These are phyloP conservation scores for Cryphonectria japonica DNA, from an alignment of 2,329 filamentous ascomycete genomes.

Conservation along the genomic window DNA sequence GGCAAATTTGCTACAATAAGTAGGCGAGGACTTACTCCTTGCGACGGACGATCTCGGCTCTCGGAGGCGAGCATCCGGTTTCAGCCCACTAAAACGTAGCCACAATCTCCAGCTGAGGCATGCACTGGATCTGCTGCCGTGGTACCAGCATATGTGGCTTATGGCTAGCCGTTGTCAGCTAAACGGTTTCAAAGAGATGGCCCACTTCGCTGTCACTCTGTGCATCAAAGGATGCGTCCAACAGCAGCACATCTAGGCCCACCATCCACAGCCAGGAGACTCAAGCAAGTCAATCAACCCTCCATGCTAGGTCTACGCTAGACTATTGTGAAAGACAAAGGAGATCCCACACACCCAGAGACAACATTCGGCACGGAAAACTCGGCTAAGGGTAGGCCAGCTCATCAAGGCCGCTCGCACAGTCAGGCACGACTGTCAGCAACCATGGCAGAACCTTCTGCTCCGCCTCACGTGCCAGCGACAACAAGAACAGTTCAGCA, in stretches of 20 bases:
- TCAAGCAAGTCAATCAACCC: no score
- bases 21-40: no score
- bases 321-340: neutral
- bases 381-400: neutral
- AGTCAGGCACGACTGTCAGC: neutral
- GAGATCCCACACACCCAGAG: neutral
- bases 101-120: neutral
- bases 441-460: conserved; percentile 11
- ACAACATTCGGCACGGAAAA: neutral
- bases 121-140: neutral
- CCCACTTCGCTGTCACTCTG: neutral
- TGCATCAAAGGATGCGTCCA: neutral
- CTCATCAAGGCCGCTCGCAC: neutral
- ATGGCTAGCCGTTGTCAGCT: neutral
- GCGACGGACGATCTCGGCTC: neutral
- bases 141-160: neutral
- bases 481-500: neutral
- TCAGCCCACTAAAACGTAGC: neutral
- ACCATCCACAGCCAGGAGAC: neutral
- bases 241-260: neutral
- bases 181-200: neutral
- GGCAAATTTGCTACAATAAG: no score
- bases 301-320: neutral
- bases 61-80: neutral
- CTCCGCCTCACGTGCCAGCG: neutral